Evolutionary conservation across 805 yeast genomes (phyloP).

Genomic region (Candida endomychidarum): DNA sequence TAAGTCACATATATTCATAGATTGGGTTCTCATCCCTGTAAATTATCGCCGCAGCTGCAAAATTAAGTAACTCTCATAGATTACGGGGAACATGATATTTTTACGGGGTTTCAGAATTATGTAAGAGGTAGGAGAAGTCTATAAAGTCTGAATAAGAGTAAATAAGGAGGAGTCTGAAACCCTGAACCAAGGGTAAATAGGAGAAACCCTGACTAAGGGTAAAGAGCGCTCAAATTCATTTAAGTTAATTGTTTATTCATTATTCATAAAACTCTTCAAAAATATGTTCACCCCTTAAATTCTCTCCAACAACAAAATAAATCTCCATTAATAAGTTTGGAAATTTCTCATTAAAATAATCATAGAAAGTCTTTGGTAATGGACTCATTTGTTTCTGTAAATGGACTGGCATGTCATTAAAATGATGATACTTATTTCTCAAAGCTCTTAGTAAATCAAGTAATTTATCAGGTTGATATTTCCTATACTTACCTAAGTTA

Average conservation of each 20-base stretch:
- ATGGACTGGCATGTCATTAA: conserved; percentile 76
- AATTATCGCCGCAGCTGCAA: too few relatives aligned
- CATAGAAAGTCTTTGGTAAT: conserved; percentile 80
- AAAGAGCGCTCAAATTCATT: too few relatives aligned
- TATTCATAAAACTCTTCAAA: conserved; percentile 40
- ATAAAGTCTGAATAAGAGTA: too few relatives aligned
- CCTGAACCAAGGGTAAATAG: too few relatives aligned
- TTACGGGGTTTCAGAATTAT: too few relatives aligned
- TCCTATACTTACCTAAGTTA: conserved; percentile 87
- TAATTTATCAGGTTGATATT: conserved; percentile 73
- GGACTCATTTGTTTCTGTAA: conserved; percentile 70
- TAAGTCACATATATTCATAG: too few relatives aligned
- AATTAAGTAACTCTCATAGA: too few relatives aligned
- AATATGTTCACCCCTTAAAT: conserved; percentile 63
- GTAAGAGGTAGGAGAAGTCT: too few relatives aligned
- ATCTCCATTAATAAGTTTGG: conserved; percentile 78
- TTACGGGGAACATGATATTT: too few relatives aligned
- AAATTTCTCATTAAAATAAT: conserved; percentile 70
- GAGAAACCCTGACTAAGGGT: too few relatives aligned
- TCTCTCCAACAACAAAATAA: conserved; percentile 58
- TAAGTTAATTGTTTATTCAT: conserved; percentile 8
- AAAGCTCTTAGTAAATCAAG: conserved; percentile 87
- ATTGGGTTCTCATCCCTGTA: too few relatives aligned
- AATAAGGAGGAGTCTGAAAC: too few relatives aligned
- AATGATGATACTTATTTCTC: conserved; percentile 93